Conservation (phyloP, 495 filamentous ascomycete genomes). For the Arthonia radiata region DNA sequence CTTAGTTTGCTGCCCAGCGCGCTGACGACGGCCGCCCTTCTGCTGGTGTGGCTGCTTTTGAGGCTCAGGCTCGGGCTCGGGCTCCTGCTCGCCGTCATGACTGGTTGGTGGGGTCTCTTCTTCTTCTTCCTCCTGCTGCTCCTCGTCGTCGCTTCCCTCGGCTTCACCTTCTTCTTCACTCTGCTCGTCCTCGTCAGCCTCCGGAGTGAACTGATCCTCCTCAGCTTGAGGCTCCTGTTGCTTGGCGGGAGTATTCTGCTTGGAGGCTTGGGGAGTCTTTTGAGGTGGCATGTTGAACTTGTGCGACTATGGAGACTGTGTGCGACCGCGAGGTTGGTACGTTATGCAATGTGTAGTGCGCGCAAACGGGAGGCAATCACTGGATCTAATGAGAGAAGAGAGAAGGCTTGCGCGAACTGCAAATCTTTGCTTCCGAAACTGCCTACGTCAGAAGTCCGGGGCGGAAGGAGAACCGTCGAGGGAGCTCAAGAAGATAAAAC, state of each 20-base stretch:
- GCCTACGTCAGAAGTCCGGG: no score
- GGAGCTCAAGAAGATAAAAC: no score
- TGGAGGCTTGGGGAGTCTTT: slow-evolving; percentile 2
- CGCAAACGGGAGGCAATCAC: no score
- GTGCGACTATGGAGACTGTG: slow-evolving; percentile 8
- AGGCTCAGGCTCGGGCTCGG: slow-evolving; percentile 9
- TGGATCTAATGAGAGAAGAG: no score
- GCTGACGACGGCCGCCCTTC: slow-evolving; percentile 14
- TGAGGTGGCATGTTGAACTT: slow-evolving; percentile 10
- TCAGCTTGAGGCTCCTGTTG: slow-evolving; percentile 18
- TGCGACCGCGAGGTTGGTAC: no score
- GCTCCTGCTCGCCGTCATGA: slow-evolving; percentile 6
- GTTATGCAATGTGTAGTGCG: no score
- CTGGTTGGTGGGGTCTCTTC: no score
- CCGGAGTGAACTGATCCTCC: slow-evolving; percentile 7
- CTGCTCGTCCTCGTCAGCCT: slow-evolving; percentile 12
- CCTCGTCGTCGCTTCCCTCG: slow-evolving; percentile 7
- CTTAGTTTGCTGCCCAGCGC: slow-evolving; percentile 14
- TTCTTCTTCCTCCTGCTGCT: slow-evolving; percentile 7
- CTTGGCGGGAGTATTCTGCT: slow-evolving; percentile 4
- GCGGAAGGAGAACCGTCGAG: no score
- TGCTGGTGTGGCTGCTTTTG: slow-evolving; percentile 7
- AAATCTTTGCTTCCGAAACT: no score
- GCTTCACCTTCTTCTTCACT: slow-evolving; percentile 8
- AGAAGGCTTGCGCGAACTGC: no score